Evolutionary conservation across 352 stramenopile species (phyloP), one percentile per base, ranked within the genome.

Genomic region (Globisporangium rhizosaccharum): DNA sequence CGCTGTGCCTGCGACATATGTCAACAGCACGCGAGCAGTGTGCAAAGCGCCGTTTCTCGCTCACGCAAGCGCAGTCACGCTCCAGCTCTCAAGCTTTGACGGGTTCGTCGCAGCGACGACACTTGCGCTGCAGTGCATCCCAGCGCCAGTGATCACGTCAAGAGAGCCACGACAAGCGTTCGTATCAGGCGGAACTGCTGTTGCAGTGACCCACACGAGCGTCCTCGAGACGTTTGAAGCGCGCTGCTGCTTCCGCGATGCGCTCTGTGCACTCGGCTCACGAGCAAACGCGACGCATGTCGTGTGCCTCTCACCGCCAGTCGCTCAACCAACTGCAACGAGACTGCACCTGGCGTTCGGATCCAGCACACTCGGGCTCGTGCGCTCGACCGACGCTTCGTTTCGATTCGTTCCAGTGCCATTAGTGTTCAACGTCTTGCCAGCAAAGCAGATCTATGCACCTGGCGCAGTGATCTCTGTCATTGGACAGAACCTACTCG

Each of bases 61-160:
- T 1, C 57, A 63, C 26, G 48, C 33, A 44, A 55, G 53, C n/a
- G 33, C 11, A n/a, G 41, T 81, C 10, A 51, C 6, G 11, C 37
- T 82, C 4, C 72, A 57, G 36, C 33, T 80, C 17, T 72, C 62
- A 30, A 65, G 68, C 17, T 78, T 75, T 50, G 62, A 68, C 36
- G 67, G 62, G 4, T 69, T 73, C 33, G 30, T 68, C 39, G 63
- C 67, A 17, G 45, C 68, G 39, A 59, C 61, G 20, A 45, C 25
- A 17, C 8, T 62, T 3, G 28, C 41, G 17, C 55, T 79, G 0
- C 23, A 58, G 28, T 76, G 67, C 46, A 37, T 66, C 11, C 39
- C 39, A 11, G 54, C 54, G 15, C 67, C 69, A 17, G 17, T 67
- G 7, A 64, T 75, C 53, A 50, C 65, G 28, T 46, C 9, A 23